Base-by-base conservation (phyloP, 176 grass and related monocot species). In the Tuctoria greenei region DNA sequence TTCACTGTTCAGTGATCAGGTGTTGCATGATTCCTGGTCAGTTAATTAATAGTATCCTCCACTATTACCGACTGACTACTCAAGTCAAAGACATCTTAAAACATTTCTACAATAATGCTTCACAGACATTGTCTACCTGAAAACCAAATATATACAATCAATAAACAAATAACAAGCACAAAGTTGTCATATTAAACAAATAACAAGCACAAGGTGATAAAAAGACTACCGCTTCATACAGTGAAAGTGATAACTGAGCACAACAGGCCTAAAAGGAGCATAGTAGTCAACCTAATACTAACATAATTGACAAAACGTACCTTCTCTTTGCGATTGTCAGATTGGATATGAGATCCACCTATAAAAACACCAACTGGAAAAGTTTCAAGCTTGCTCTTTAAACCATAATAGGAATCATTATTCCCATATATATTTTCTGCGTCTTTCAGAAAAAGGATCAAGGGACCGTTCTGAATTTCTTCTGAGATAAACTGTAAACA, bases 361-460 rank as follows among this genome's bases (percentile, higher is more conserved):
- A 99, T 77, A 90, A 99, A 85, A 84, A 81, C 60, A 71, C 95
- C 95, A 61, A 69, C 72, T 77, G 91, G 91, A 17, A 90, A 69
- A 71, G 27, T 72, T 45, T 92, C 83, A 42, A 99, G 87, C 91
- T 92, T 99, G 77, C 57, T 82, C 80, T 90, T 99, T 50, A 99
- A 54, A 58, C 87, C 84, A 86, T 77, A 67, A 75, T 94, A 93
- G 43, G 84, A 87, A 67, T 90, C 82, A 60, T 78, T 81, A 80
- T 79, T 87, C 60, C 88, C 91, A 78, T 79, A 81, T 41, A 98
- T 88, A 86, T 84, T 95, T 56, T 95, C 95, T 39, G 90, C 77
- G 55, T 99, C 95, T 69, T 99, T 99, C 8, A 99, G 77, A 79
- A 99, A 99, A 62, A 99, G 61, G 66, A 99, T 67, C 67, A 99